A percentile compares a stretch with the other conserved stretches of the same genome.
These are phyloP conservation scores for Strobilomyces echinocephalus DNA, from an alignment of 768 basidiomycete genomes.

Conservation along the genomic window DNA sequence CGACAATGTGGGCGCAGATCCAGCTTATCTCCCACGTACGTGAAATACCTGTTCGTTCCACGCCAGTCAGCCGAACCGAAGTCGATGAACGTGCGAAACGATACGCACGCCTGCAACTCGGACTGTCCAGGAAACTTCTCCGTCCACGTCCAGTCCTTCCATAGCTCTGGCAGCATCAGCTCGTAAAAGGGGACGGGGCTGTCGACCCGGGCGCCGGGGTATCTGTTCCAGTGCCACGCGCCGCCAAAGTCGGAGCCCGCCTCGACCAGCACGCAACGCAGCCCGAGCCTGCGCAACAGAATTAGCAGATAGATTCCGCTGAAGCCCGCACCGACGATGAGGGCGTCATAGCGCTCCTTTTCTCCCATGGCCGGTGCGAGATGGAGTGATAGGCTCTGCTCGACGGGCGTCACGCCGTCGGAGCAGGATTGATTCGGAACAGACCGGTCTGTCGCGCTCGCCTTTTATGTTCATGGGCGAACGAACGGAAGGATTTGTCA, in stretches of 20 bases:
- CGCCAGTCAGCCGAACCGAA: too few relatives aligned
- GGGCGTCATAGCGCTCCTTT: slow-evolving; percentile 9
- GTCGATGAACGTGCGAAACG: neutral
- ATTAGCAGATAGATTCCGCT: slow-evolving; percentile 1
- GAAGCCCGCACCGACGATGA: slow-evolving; percentile 17
- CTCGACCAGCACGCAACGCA: neutral
- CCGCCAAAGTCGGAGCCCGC: neutral
- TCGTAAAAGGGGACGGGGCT: neutral
- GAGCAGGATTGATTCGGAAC: too few relatives aligned
- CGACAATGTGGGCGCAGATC: neutral
- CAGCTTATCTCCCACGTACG: neutral
- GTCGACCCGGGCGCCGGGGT: neutral
- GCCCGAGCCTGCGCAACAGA: neutral
- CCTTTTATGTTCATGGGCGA: too few relatives aligned
- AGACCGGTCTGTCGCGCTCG: too few relatives aligned
- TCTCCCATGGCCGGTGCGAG: neutral
- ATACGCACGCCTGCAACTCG: neutral
- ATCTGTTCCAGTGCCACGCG: neutral
- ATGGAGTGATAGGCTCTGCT: too few relatives aligned
- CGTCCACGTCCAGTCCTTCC: neutral
- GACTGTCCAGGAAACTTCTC: neutral
- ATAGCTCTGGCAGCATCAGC: neutral
- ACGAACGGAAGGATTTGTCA: too few relatives aligned
- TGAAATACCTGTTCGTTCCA: neutral
- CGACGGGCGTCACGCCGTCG: too few relatives aligned